Evolutionary conservation across 139 green algal genomes (phyloP), one percentile per base, ranked within the genome.

Genomic region (Nannochloris sp.): DNA sequence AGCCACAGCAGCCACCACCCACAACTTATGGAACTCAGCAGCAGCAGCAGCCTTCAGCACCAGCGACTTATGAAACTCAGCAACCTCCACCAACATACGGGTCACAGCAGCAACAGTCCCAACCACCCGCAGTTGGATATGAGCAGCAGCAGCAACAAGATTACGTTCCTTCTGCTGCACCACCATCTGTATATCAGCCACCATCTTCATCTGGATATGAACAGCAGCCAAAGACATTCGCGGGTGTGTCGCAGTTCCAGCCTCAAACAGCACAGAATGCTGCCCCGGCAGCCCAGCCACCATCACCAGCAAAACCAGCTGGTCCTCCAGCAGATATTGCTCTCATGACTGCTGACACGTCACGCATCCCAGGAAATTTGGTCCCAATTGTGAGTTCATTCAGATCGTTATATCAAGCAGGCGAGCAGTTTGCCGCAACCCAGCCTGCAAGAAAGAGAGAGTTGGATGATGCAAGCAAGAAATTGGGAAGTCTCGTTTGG

Each of bases 381-480:
- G 67, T 75, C 54, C 63, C 78, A 0, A 73, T 95, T 1, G 71
- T 95, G 2, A 40, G 61, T 10, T 72, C 79, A 11, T 76, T 98
- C 2, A 81, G 60, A 9, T 67, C 65, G 36, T 79, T 96, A 18
- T 95, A 87, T 71, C 64, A 75, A 65, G 50, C 61, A n/a, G 72
- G 63, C 46, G 70, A 69, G 48, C 43, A 8, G 8, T 57, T 67
- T 2, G 70, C 51, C 16, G 68, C 51, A 9, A 48, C 46, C 11
- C 37, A 74, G 14, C 79, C 78, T 1, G 62, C 44, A 40, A 93
- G 91, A 76, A 88, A 85, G 77, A 83, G 90, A 2, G 93, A 98
- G 67, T 88, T 95, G 66, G 92, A 97, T n/a, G 92, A 97, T 88
- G 92, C 89, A 72, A 82, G 68, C 44, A 87, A 85, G 65, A 85